Evolutionary conservation across 768 basidiomycete genomes (phyloP).

Genomic region (Chalciporus pseudorubinellus): DNA sequence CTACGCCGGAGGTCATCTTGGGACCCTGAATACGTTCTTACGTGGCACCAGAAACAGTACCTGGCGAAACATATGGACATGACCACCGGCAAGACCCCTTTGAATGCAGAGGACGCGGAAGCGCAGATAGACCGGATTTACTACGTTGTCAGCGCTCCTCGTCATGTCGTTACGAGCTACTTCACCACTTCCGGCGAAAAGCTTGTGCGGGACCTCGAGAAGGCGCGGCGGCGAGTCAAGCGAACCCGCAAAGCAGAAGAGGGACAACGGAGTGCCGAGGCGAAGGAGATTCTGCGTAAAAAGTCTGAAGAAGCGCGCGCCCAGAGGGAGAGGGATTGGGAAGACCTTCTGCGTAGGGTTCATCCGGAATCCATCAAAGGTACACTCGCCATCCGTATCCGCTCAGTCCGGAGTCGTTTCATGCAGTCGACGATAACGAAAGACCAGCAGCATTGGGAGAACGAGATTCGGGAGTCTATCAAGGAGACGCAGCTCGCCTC

Average conservation of each 20-base stretch:
- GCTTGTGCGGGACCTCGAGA: slow-evolving; percentile 43
- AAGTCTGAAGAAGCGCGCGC: slow-evolving; percentile 63
- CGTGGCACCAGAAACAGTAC: slow-evolving; percentile 68
- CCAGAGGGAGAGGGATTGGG: slow-evolving; percentile 67
- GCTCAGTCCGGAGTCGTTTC: slow-evolving; percentile 54
- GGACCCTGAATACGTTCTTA: slow-evolving; percentile 58
- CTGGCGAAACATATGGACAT: slow-evolving; percentile 50
- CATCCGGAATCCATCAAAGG: slow-evolving; percentile 53
- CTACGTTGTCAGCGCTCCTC: slow-evolving; percentile 56
- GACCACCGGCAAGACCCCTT: slow-evolving; percentile 42
- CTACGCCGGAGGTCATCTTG: slow-evolving; percentile 61
- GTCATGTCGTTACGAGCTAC: slow-evolving; percentile 43
- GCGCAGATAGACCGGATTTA: slow-evolving; percentile 46
- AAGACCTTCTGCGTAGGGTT: slow-evolving; percentile 48
- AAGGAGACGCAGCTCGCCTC: slow-evolving; percentile 52
- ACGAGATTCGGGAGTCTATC: slow-evolving; percentile 53
- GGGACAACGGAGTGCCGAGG: slow-evolving; percentile 40
- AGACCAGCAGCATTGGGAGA: slow-evolving; percentile 59
- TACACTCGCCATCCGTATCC: slow-evolving; percentile 49
- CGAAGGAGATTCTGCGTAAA: slow-evolving; percentile 51
- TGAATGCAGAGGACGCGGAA: slow-evolving; percentile 46
- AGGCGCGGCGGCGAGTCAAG: slow-evolving; percentile 35
- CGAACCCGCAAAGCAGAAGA: slow-evolving; percentile 28
- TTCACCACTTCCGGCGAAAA: slow-evolving; percentile 42
- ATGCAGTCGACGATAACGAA: slow-evolving; percentile 53